Conservation (phyloP, 148 eudicot species). For the Chenopodium suecicum region DNA sequence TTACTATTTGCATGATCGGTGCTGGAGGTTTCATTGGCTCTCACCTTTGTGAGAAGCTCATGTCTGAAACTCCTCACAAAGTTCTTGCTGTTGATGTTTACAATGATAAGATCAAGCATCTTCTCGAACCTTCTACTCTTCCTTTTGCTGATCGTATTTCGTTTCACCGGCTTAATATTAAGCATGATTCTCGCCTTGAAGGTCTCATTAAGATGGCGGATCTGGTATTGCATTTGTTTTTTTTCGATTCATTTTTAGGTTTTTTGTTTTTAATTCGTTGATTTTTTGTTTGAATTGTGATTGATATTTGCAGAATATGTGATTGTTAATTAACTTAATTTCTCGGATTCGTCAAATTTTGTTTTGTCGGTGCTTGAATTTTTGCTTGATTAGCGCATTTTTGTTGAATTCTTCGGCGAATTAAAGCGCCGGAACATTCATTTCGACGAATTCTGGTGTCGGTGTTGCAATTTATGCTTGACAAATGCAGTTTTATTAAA, state of each 20-base stretch:
- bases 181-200: conserved; percentile 94
- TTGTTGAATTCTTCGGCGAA: not conserved
- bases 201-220: conserved; percentile 94
- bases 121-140: conserved; percentile 58
- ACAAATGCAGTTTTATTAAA: not conserved
- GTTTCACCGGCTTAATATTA: conserved; percentile 87
- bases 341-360: not conserved
- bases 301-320: not conserved
- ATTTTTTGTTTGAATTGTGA: not conserved
- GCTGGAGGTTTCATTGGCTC: conserved; percentile 99
- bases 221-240: conserved; percentile 48
- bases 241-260: not conserved
- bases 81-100: conserved; percentile 94
- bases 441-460: conserved; percentile 2
- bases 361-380: not conserved
- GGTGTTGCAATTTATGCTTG: conserved; percentile 1
- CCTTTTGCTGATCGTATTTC: conserved; percentile 73
- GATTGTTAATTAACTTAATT: not conserved
- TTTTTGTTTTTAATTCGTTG: not conserved
- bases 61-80: conserved; percentile 83
- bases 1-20: conserved; percentile 94
- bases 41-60: conserved; percentile 87
- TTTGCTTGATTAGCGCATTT: not conserved
- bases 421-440: not conserved
- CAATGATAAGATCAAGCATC: conserved; percentile 93